Conservation (phyloP, 148 eudicot species). For the Camellia lanceoleosa region DNA sequence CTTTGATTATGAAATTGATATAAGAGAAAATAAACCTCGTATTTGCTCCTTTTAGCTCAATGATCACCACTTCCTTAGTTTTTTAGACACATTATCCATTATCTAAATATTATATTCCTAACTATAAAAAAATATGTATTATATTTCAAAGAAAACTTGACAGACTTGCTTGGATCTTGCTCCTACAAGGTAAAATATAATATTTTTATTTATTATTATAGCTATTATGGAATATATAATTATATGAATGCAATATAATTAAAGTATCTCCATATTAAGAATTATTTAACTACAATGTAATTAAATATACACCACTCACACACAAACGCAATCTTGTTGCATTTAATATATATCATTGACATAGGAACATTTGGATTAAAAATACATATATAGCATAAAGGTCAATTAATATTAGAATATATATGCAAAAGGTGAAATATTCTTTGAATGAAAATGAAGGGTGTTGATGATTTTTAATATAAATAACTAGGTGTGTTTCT, state of each 20-base stretch:
- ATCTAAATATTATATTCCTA: not conserved
- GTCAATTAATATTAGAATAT: slow-evolving; percentile 14
- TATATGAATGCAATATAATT: not conserved
- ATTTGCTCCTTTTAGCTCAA: slow-evolving; percentile 11
- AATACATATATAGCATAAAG: not conserved
- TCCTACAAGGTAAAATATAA: not conserved
- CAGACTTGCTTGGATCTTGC: not conserved
- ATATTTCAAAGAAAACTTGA: not conserved
- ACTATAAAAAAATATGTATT: not conserved
- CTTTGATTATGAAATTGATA: slow-evolving; percentile 1
- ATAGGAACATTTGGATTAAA: not conserved
- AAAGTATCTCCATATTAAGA: not conserved
- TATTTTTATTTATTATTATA: not conserved
- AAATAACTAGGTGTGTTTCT: not conserved
- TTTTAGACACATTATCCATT: not conserved
- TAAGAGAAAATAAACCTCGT: slow-evolving; percentile 6
- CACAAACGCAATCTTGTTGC: not conserved
- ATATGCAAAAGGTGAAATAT: not conserved
- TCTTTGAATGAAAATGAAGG: not conserved
- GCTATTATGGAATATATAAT: not conserved
- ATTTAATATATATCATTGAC: not conserved
- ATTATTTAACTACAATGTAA: not conserved
- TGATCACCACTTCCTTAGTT: slow-evolving; percentile 3
- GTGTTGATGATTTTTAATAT: not conserved
- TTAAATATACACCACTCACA: slow-evolving; percentile 3